phyloP scores from a whole-genome alignment of 805 yeast genomes.

The Saturnispora sanitii region DNA sequence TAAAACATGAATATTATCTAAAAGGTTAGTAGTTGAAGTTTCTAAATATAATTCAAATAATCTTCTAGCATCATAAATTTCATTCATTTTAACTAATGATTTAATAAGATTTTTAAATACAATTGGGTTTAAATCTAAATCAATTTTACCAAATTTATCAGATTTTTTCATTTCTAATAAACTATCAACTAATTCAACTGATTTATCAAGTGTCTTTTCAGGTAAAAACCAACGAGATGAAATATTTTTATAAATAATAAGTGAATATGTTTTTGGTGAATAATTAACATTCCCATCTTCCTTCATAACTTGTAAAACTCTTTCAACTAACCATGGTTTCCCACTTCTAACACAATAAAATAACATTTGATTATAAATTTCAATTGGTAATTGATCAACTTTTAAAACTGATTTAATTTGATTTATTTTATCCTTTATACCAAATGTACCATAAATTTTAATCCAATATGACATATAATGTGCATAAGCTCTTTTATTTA shows the following conservation, averaged over 20 bases:
- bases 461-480: slow-evolving; percentile 18
- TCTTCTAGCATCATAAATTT: slow-evolving; percentile 19
- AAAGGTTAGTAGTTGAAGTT: slow-evolving; percentile 16
- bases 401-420: slow-evolving; percentile 10
- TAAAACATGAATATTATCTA: slow-evolving; percentile 23
- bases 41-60: slow-evolving; percentile 23
- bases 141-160: slow-evolving; percentile 18
- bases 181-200: slow-evolving; percentile 18
- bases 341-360: slow-evolving; percentile 16
- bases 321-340: slow-evolving; percentile 15
- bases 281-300: slow-evolving; percentile 11
- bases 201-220: slow-evolving; percentile 15
- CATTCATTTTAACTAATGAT: slow-evolving; percentile 15
- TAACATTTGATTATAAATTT: slow-evolving; percentile 21
- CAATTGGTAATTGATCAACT: slow-evolving; percentile 15
- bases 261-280: slow-evolving; percentile 22
- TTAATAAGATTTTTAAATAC: slow-evolving; percentile 18
- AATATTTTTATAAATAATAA: slow-evolving; percentile 20
- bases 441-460: slow-evolving; percentile 13
- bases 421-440: slow-evolving; percentile 13
- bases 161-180: slow-evolving; percentile 15
- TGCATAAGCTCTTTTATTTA: slow-evolving; percentile 15
- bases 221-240: slow-evolving; percentile 9
- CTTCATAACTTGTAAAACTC: slow-evolving; percentile 16
- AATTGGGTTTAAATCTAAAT: slow-evolving; percentile 20